phyloP scores from a whole-genome alignment of 208 protist species.

The Trypanosoma cruzi region DNA sequence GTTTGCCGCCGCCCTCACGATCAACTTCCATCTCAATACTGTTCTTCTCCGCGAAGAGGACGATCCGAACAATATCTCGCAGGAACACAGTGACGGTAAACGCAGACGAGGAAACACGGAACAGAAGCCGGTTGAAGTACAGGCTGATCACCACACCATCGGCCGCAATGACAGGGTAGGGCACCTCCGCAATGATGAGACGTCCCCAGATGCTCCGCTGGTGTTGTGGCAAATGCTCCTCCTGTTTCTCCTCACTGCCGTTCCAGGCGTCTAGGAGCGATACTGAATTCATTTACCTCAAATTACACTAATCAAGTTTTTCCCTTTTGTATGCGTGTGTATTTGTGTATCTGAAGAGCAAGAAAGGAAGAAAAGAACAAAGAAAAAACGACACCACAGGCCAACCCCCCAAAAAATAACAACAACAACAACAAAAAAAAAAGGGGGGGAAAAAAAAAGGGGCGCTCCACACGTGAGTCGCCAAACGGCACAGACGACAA shows the following conservation, averaged over 20 bases:
- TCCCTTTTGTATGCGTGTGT: not conserved
- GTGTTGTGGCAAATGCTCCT: not conserved
- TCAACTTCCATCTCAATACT: conserved; percentile 38
- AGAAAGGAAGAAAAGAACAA: conserved; percentile 14
- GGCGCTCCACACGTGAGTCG: not conserved
- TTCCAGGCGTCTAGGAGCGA: not conserved
- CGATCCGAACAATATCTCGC: conserved; percentile 30
- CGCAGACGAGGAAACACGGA: conserved; percentile 45
- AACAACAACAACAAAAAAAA: conserved; percentile 11
- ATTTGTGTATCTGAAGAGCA: not conserved
- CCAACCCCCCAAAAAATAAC: no score
- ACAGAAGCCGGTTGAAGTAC: conserved; percentile 36
- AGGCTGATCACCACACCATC: conserved; percentile 42
- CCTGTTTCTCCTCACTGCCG: not conserved
- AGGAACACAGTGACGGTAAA: conserved; percentile 54
- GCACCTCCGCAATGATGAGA: conserved; percentile 42
- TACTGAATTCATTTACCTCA: not conserved
- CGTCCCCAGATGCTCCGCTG: conserved; percentile 50
- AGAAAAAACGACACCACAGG: no score
- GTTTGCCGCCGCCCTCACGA: conserved; percentile 8
- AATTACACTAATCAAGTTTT: not conserved
- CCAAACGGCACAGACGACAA: not conserved
- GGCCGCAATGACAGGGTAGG: conserved; percentile 46
- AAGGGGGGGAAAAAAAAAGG: conserved; percentile 1
- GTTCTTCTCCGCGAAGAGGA: conserved; percentile 8